A percentile compares a stretch with the other conserved stretches of the same genome.
Conservation (phyloP, 2,329 filamentous ascomycete genomes). For the Hymenoscyphus fructigenus region DNA sequence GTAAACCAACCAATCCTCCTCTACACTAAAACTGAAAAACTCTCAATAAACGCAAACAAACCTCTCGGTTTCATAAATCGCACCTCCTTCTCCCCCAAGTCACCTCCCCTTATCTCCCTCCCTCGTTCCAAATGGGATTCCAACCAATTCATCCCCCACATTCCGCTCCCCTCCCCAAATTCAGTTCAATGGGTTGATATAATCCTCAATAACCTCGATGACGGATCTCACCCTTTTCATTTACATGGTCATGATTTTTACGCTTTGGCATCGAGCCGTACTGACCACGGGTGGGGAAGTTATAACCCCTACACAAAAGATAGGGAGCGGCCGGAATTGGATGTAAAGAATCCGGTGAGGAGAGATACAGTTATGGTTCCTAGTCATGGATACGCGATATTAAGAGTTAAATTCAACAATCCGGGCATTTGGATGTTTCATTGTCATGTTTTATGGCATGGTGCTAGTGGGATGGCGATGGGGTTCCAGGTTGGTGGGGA, state of each 20-base stretch:
- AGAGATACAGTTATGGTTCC: slow-evolving; percentile 46
- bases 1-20: slow-evolving; percentile 44
- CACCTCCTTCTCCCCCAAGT: slow-evolving; percentile 45
- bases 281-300: slow-evolving; percentile 23
- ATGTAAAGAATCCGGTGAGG: slow-evolving; percentile 46
- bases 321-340: too few relatives aligned
- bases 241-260: slow-evolving; percentile 56
- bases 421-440: slow-evolving; percentile 52
- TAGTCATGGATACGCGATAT: slow-evolving; percentile 41
- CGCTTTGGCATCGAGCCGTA: slow-evolving; percentile 29
- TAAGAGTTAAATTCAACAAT: slow-evolving; percentile 49
- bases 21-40: slow-evolving; percentile 47
- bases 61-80: slow-evolving; percentile 49
- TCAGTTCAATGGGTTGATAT: slow-evolving; percentile 44
- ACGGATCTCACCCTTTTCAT: slow-evolving; percentile 50
- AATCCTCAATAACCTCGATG: slow-evolving; percentile 50
- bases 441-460: slow-evolving; percentile 44
- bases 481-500: slow-evolving; percentile 15
- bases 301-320: slow-evolving; percentile 20
- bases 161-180: slow-evolving; percentile 26
- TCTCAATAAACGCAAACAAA: slow-evolving; percentile 43
- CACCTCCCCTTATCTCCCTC: slow-evolving; percentile 37
- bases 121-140: slow-evolving; percentile 41
- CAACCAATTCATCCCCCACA: slow-evolving; percentile 41
- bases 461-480: slow-evolving; percentile 46